phyloP scores from a whole-genome alignment of 2,329 filamentous ascomycete species.

The Geoglossum cookeanum region DNA sequence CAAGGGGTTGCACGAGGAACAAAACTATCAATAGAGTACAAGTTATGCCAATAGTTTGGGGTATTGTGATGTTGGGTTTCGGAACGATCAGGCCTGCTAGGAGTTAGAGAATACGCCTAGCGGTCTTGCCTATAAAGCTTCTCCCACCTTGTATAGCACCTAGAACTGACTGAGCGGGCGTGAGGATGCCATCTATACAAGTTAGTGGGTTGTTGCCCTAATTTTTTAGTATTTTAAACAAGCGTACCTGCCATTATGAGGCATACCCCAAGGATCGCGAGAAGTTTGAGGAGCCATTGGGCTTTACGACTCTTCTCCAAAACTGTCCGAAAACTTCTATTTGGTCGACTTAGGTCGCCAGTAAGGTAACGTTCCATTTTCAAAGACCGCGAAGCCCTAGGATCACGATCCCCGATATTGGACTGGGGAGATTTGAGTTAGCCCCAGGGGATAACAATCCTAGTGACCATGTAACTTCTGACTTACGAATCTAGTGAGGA shows the following conservation, averaged over 20 bases:
- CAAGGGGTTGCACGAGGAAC: constrained; percentile 45
- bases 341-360: constrained; percentile 33
- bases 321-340: constrained; percentile 32
- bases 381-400: constrained; percentile 33
- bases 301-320: constrained; percentile 37
- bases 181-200: constrained; percentile 38
- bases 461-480: not conserved
- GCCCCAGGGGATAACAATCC: not conserved
- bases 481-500: constrained; percentile 39
- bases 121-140: not conserved
- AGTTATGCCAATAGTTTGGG: constrained; percentile 41
- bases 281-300: constrained; percentile 35
- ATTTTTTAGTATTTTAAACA: not conserved
- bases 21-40: constrained; percentile 45
- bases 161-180: constrained; percentile 50
- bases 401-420: constrained; percentile 40
- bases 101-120: not conserved
- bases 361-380: constrained; percentile 40
- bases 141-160: constrained; percentile 43
- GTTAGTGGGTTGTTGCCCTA: not conserved
- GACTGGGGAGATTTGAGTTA: constrained; percentile 18
- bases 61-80: constrained; percentile 32
- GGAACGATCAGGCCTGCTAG: constrained; percentile 30
- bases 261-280: constrained; percentile 46
- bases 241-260: constrained; percentile 35